Conservation (phyloP, 768 basidiomycete genomes). For the Chalciporus piperatus region DNA sequence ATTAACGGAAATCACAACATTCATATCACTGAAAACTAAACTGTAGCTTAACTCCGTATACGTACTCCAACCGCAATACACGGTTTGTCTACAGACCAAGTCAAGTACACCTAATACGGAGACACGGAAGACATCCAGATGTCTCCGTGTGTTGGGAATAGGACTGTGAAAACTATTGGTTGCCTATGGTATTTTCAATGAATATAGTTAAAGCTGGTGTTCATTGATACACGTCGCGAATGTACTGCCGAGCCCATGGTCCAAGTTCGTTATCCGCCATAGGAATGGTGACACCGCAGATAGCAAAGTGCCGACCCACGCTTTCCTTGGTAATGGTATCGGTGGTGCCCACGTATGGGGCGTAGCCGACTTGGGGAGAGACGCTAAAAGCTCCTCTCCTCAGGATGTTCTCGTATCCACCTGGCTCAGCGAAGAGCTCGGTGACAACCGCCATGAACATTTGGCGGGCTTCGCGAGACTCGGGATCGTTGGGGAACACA, state of each 20-base stretch:
- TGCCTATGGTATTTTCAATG: constrained; percentile 1
- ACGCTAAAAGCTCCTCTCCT: constrained; percentile 34
- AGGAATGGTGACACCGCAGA: constrained; percentile 37
- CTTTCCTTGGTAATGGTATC: constrained; percentile 31
- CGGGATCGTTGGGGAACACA: constrained; percentile 31
- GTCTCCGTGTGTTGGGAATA: constrained; percentile 18
- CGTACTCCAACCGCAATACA: constrained; percentile 20
- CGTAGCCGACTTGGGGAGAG: constrained; percentile 31
- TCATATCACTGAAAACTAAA: not conserved
- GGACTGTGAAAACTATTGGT: constrained; percentile 9
- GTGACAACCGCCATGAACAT: constrained; percentile 40
- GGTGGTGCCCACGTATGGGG: constrained; percentile 30
- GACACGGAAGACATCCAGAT: constrained; percentile 27
- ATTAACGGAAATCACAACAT: constrained; percentile 1
- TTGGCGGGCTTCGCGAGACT: constrained; percentile 34
- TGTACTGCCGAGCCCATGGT: constrained; percentile 39
- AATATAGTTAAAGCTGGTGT: not conserved
- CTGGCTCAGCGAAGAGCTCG: constrained; percentile 40
- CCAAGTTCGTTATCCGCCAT: constrained; percentile 36
- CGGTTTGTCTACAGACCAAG: constrained; percentile 3
- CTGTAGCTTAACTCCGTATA: constrained; percentile 15
- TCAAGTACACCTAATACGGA: constrained; percentile 11
- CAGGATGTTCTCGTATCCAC: constrained; percentile 39
- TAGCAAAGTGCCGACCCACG: constrained; percentile 42
- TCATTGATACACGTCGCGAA: constrained; percentile 29